Conservation (phyloP, 2,329 filamentous ascomycete genomes). For the Fusarium nisikadoi region DNA sequence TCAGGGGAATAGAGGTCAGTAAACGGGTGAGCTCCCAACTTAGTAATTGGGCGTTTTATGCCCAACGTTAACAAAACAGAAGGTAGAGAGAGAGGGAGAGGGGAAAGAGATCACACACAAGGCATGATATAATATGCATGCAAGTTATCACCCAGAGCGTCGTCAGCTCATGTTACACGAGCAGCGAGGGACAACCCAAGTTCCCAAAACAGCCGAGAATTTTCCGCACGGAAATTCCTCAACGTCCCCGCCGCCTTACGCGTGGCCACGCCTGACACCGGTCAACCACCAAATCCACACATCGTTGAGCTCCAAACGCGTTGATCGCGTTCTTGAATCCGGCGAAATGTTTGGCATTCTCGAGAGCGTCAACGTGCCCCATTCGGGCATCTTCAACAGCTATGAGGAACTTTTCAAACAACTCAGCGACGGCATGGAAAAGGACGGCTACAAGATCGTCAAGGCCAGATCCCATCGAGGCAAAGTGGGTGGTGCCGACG, state of each 20-base stretch:
- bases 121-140: not conserved
- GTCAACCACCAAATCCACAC: slow-evolving; percentile 45
- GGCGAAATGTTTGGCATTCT: slow-evolving; percentile 57
- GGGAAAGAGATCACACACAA: not conserved
- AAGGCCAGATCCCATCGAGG: slow-evolving; percentile 57
- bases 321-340: slow-evolving; percentile 38
- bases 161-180: not conserved
- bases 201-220: slow-evolving; percentile 27
- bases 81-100: not conserved
- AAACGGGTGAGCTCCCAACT: too few species aligned
- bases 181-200: not conserved
- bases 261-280: slow-evolving; percentile 44
- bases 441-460: slow-evolving; percentile 59
- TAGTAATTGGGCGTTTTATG: not conserved
- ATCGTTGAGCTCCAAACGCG: slow-evolving; percentile 44
- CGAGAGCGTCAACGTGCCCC: slow-evolving; percentile 52
- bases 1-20: not conserved
- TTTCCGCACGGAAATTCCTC: slow-evolving; percentile 42
- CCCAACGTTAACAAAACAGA: not conserved
- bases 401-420: slow-evolving; percentile 56
- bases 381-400: slow-evolving; percentile 51
- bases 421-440: slow-evolving; percentile 55
- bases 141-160: not conserved
- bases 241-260: slow-evolving; percentile 32
- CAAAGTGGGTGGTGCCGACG: slow-evolving; percentile 53